phyloP scores from a whole-genome alignment of 2,329 filamentous ascomycete genomes.

The Trematosphaeria pertusa region DNA sequence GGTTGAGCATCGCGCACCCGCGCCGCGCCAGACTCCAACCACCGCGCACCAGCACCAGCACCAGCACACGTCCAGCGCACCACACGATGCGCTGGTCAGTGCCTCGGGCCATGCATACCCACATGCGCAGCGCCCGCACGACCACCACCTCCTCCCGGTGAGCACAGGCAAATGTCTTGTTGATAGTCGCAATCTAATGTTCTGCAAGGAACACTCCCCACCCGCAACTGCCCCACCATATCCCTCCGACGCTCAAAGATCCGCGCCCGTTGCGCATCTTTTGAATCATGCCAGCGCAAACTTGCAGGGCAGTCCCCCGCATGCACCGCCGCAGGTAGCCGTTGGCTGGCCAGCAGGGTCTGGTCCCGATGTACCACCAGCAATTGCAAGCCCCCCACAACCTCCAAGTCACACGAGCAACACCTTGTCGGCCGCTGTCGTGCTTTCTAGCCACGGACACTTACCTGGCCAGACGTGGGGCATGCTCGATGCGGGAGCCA shows the following conservation, averaged over 20 bases:
- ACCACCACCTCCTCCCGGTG: constrained; percentile 29
- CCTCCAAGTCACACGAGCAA: constrained; percentile 21
- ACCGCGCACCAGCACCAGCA: no score
- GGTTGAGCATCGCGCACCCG: constrained; percentile 22
- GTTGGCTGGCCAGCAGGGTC: constrained; percentile 22
- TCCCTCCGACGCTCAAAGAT: constrained; percentile 24
- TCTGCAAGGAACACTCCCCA: constrained; percentile 26
- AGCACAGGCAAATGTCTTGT: constrained; percentile 21
- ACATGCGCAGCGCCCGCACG: constrained; percentile 23
- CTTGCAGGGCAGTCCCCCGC: constrained; percentile 21
- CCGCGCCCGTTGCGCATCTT: constrained; percentile 28
- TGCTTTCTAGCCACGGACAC: constrained; percentile 16
- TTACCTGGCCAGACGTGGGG: constrained; percentile 27
- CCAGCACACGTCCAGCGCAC: constrained; percentile 6
- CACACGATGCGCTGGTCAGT: constrained; percentile 16
- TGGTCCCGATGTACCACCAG: constrained; percentile 14
- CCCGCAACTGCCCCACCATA: constrained; percentile 32
- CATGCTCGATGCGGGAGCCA: constrained; percentile 13
- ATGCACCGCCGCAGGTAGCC: constrained; percentile 23
- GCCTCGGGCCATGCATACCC: constrained; percentile 16
- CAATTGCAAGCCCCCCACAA: constrained; percentile 22
- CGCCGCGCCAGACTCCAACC: no score
- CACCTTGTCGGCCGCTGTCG: constrained; percentile 16
- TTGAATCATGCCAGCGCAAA: constrained; percentile 25
- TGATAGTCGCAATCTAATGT: constrained; percentile 24